A percentile compares a stretch with the other conserved stretches of the same genome.
Conservation (phyloP, 2,329 filamentous ascomycete species). For the Sporothrix luriei region DNA sequence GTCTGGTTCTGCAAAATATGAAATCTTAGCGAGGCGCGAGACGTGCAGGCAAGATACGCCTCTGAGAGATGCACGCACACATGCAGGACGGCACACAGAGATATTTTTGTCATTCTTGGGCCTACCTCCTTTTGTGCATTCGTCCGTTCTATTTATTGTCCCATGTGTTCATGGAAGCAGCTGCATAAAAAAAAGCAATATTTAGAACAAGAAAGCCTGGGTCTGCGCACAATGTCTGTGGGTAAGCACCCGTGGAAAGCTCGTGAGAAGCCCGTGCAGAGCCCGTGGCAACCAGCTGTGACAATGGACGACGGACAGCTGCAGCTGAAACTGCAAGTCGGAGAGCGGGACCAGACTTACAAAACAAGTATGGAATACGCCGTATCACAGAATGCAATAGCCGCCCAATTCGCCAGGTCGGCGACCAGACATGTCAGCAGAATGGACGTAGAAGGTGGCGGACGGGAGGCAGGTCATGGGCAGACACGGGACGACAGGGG, state of each 20-base stretch:
- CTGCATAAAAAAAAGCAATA: not conserved
- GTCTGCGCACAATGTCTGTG: constrained; percentile 10
- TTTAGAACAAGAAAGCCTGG: not conserved
- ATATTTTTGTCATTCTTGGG: not conserved
- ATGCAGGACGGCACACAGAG: not conserved
- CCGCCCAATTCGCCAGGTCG: not conserved
- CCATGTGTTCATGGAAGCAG: not conserved
- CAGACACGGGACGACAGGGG: not conserved
- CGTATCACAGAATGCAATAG: not conserved
- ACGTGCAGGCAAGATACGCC: not conserved
- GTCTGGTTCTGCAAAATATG: not conserved
- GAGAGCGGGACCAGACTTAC: not conserved
- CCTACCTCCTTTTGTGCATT: not conserved
- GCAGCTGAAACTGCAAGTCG: constrained; percentile 8
- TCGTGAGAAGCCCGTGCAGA: not conserved
- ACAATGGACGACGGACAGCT: not conserved
- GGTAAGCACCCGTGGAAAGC: not conserved
- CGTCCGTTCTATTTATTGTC: constrained; percentile 16
- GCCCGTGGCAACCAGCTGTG: not conserved
- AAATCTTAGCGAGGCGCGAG: not conserved
- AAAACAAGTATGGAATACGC: too few relatives aligned
- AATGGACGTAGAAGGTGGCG: not conserved
- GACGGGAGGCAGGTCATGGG: not conserved
- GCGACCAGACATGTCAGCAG: not conserved
- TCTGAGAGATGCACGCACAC: not conserved